Evolutionary conservation across 495 filamentous ascomycete genomes (phyloP), one percentile per base, ranked within the genome.

Genomic region (Aspergillus carlsbadensis): DNA sequence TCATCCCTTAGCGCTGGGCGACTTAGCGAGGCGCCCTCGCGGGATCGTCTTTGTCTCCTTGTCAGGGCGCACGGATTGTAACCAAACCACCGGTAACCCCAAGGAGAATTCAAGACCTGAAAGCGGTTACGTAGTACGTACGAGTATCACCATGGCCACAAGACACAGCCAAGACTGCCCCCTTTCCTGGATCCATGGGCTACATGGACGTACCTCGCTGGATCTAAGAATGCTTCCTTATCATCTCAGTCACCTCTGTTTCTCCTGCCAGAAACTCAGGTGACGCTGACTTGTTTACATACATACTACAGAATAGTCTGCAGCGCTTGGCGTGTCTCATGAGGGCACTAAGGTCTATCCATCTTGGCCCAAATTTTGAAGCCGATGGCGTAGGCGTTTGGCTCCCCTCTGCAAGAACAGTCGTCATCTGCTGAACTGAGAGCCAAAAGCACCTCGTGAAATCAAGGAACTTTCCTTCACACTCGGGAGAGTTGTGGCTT

Each of bases 31-130:
- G 33, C 18, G 29, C 44, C 44, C 10, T 33, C 17, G n/a, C 31
- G 31, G 34, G 47, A 39, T 50, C 33, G 3, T 37, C 47, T 20
- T 17, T 13, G 3, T 50, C 34, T 39, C 21, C 31, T 26, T 37
- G 34, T 33, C 24, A 36, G 45, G 54, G 37, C 45, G 54, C 54
- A 57, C 54, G 54, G 54, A 43, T 57, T 50, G 36, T 57, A 43
- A 10, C 45, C 45, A 36, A 37, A 29, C 8, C 8, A 24, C 54
- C 43, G 54, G 54, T 47, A 57, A 31, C 29, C 17, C 8, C 47
- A 34, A 15, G 31, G 45, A 49, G 10, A 35, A 36, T 20, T 40
- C n/a, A 29, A 36, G 18, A 4, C 20, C 31, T n/a, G 41, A 10
- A 44, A 44, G 41, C n/a, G 14, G 37, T 18, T 41, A 41, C n/a